Evolutionary conservation across 768 basidiomycete genomes (phyloP).

Genomic region (Clathrus columnatus): DNA sequence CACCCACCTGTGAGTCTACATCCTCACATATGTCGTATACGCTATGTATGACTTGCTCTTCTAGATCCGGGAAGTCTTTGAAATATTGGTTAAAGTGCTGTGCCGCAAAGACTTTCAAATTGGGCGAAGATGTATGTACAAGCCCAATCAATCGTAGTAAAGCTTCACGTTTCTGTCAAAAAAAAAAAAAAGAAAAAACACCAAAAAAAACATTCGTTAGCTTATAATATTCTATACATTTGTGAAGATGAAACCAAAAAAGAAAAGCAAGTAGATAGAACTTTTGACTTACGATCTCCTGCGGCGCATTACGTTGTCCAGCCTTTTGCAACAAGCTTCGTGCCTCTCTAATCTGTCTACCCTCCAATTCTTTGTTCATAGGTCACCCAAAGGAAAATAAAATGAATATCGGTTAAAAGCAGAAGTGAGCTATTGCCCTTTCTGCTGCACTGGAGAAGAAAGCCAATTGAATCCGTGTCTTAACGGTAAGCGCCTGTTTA

Average conservation of each 20-base stretch:
- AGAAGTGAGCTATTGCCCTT: not conserved
- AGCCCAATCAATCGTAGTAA: conserved; percentile 46
- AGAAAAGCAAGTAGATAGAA: not conserved
- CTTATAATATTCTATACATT: not conserved
- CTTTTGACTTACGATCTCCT: conserved; percentile 2
- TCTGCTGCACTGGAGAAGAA: too few species aligned
- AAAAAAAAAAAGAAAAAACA: not conserved
- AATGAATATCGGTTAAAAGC: not conserved
- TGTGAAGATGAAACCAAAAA: not conserved
- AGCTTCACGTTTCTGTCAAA: conserved; percentile 7
- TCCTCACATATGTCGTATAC: conserved; percentile 75
- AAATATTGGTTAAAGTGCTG: conserved; percentile 49
- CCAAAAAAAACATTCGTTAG: not conserved
- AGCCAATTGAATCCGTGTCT: not conserved
- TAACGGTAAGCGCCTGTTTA: not conserved
- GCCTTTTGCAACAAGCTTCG: conserved; percentile 11
- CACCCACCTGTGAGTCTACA: conserved; percentile 40
- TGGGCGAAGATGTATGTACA: conserved; percentile 37
- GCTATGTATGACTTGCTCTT: conserved; percentile 69
- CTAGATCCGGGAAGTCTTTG: conserved; percentile 60
- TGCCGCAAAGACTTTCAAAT: conserved; percentile 50
- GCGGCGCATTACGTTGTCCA: conserved; percentile 8
- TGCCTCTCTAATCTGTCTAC: conserved; percentile 8
- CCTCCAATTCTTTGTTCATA: conserved; percentile 9
- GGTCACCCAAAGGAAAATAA: not conserved